Conservation (phyloP, 371 early-diverging fungal genomes). For the Syncephalastrum racemosum region DNA sequence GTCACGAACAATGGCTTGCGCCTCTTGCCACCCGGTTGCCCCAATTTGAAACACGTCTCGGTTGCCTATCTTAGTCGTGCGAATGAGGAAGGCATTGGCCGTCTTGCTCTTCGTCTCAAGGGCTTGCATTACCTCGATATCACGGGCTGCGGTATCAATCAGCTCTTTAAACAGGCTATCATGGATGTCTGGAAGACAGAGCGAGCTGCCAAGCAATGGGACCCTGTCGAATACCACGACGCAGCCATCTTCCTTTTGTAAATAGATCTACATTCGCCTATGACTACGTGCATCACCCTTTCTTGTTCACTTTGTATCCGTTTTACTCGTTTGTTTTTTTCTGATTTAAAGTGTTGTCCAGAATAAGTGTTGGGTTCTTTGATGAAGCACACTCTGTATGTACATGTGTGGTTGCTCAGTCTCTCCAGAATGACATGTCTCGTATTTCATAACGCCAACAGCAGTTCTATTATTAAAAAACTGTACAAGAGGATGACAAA, state of each 20-base stretch:
- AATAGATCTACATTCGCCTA: conserved; percentile 6
- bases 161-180: conserved; percentile 28
- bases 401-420: too few relatives aligned
- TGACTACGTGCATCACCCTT: too few relatives aligned
- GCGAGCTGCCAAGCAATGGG: conserved; percentile 19
- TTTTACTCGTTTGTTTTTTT: too few relatives aligned
- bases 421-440: too few relatives aligned
- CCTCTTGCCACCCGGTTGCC: conserved; percentile 17
- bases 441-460: too few relatives aligned
- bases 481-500: too few relatives aligned
- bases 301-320: too few relatives aligned
- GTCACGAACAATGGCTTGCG: conserved; percentile 24
- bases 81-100: conserved; percentile 28
- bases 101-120: conserved; percentile 15
- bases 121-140: conserved; percentile 35
- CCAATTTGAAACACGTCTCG: conserved; percentile 27
- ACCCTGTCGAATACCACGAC: conserved; percentile 25
- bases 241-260: conserved; percentile 26
- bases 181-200: conserved; percentile 21
- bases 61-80: conserved; percentile 30
- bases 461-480: too few relatives aligned
- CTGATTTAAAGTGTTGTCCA: too few relatives aligned
- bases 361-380: too few relatives aligned
- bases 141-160: conserved; percentile 37
- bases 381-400: too few relatives aligned